Evolutionary conservation across 352 stramenopile species (phyloP).

Genomic region (Detonula confervacea): DNA sequence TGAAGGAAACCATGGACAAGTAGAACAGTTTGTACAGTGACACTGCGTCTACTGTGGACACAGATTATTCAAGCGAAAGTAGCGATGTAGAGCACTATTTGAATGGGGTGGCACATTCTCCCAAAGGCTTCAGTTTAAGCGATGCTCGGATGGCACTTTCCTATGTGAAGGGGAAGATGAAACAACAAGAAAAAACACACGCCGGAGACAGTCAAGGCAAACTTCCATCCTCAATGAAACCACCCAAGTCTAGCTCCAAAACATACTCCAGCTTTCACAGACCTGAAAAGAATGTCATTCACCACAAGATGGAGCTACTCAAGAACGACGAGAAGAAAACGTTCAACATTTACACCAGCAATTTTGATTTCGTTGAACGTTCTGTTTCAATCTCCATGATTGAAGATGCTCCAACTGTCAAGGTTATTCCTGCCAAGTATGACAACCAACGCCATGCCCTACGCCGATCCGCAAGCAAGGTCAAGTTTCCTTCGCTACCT

Average conservation of each 20-base stretch:
- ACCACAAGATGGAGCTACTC: constrained; percentile 1
- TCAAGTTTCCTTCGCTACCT: not conserved
- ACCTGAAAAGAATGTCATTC: constrained; percentile 5
- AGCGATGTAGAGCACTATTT: constrained; percentile 19
- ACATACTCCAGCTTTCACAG: constrained; percentile 12
- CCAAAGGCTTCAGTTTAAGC: not conserved
- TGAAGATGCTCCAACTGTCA: constrained; percentile 5
- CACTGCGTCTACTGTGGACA: constrained; percentile 1
- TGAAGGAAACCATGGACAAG: too few species aligned
- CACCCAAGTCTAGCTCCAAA: not conserved
- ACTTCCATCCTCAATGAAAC: not conserved
- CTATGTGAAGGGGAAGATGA: constrained; percentile 10
- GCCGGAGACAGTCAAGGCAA: not conserved
- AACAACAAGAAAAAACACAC: not conserved
- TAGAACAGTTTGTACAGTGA: not conserved
- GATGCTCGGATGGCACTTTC: constrained; percentile 21
- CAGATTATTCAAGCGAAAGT: constrained; percentile 9
- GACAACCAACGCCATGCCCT: not conserved
- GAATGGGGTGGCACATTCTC: not conserved
- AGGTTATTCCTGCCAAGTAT: not conserved
- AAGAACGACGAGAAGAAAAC: constrained; percentile 2
- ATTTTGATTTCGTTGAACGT: constrained; percentile 11
- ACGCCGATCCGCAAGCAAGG: not conserved
- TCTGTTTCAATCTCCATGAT: constrained; percentile 18
- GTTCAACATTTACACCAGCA: constrained; percentile 17